Base-by-base conservation (phyloP, 345 rosid genomes). In the Hevea brasiliensis region DNA sequence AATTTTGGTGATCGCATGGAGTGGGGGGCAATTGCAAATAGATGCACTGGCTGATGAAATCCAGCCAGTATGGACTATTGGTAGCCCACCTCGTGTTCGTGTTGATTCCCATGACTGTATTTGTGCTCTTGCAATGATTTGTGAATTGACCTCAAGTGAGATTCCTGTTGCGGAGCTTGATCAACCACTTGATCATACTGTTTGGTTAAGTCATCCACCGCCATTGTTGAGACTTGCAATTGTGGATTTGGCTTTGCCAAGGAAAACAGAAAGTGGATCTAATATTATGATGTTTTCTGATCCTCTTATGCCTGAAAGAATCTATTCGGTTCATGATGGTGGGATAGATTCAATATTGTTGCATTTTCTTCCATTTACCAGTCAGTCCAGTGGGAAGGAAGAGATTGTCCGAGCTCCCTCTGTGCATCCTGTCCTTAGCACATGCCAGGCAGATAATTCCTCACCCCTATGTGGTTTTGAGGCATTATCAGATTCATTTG, bases 11-110 rank as follows among this genome's bases (percentile, higher is more conserved):
- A 93, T 93, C 64, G 97, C 97, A 69, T 93, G 98, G 99, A 91
- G 92, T 86, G 91, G 89, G 73, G 98, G 99, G 60, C 97, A 93
- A 65, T 74, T 93, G 84, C 96, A 96, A 82, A 85, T 96, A 75
- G 96, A 93, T 72, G 97, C 97, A 73, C 80, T 96, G 63, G 97
- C 94, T 67, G 98, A 96, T 86, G 99, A 96, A 87, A 89, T 93
- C 74, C 98, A 93, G 84, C 98, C 98, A 69, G 88, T 91, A 60
- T 93, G 99, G 99, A 88, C 80, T 32, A 68, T 81, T 76, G 90
- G 85, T 76, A 93, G 82, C 77, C 82, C 89, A 21, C 92, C 97
- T 70, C 95, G 88, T 73, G 84, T 96, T 74, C 86, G 85, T 76
- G 87, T 90, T 74, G 84, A 84, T 78, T 79, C 88, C 76, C 82